Evolutionary conservation across 352 stramenopile species (phyloP), one percentile per base, ranked within the genome.

Genomic region (Bremia lactucae): DNA sequence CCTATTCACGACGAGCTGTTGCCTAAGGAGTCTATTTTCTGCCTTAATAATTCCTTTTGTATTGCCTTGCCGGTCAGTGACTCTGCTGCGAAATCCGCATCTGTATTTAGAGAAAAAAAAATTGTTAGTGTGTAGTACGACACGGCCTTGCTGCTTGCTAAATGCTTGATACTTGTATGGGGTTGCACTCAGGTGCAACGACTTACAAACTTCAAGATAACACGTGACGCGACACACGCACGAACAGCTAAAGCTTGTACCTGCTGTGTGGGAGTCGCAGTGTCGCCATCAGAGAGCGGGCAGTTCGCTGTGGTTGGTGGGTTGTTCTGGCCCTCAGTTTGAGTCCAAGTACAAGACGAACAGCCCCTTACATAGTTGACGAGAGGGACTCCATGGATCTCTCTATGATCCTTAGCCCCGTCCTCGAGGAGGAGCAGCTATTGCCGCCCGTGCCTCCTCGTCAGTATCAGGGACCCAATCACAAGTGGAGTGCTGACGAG

Each of bases 361-460:
- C 33, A 38, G 20, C 8, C 46, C 23, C n/a, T 41, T 14, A 36
- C 45, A 43, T 22, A 34, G 36, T 15, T n/a, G 20, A 19, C 18
- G 8, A 40, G 16, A 39, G 34, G 18, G 10, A 26, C 22, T 14
- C 9, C n/a, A 76, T 76, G 65, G 65, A 76, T 54, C 59, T 76
- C 39, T 62, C 65, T 15, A 76, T 62, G 50, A 76, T 76, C 22
- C 62, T 76, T 23, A 72, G 62, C 52, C 55, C 52, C 37, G 55
- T 54, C 40, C 34, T 69, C 28, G 58, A 65, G 43, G 58, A 70
- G 22, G 61, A 67, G 28, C 26, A 53, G 14, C 8, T 20, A 19
- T 21, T 34, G 15, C 28, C 38, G 24, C 21, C 18, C 13, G 18
- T 36, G 20, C 16, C 55, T 45, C 14, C 42, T 39, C 29, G 41